Percentiles rank a stretch among this genome's conserved stretches.
phyloP scores from a whole-genome alignment of 1,139 yeast species.

The Entelexis paramagnoliae region DNA sequence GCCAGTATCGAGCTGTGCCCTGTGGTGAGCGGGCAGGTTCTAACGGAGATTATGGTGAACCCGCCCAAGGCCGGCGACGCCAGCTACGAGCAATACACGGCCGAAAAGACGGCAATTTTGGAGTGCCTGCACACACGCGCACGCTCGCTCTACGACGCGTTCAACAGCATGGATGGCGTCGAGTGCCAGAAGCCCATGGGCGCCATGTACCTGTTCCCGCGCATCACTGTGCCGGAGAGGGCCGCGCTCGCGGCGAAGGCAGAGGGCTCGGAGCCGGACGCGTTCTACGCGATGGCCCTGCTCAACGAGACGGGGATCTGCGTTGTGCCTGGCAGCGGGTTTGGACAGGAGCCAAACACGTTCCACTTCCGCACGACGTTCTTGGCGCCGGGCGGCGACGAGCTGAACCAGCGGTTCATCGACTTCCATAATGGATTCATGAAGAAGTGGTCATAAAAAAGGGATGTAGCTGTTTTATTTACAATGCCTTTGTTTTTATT shows the following conservation, averaged over 20 bases:
- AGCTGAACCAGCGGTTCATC: constrained; percentile 71
- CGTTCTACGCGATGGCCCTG: constrained; percentile 72
- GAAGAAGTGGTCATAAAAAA: constrained; percentile 34
- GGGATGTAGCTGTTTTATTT: too few relatives aligned
- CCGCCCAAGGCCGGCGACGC: constrained; percentile 75
- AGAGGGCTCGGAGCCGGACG: constrained; percentile 51
- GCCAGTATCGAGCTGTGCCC: constrained; percentile 89
- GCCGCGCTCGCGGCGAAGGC: constrained; percentile 54
- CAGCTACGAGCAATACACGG: constrained; percentile 55
- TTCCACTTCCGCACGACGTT: constrained; percentile 92
- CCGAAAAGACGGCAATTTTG: constrained; percentile 54
- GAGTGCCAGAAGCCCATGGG: constrained; percentile 84
- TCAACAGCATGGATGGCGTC: constrained; percentile 66
- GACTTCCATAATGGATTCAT: constrained; percentile 66
- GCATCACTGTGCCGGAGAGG: constrained; percentile 49
- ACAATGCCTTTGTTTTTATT: too few relatives aligned
- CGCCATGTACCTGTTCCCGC: constrained; percentile 95
- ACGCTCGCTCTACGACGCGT: constrained; percentile 52
- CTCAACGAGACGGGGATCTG: constrained; percentile 90
- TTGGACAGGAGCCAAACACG: constrained; percentile 83
- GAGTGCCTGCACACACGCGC: constrained; percentile 57
- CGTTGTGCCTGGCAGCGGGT: constrained; percentile 94
- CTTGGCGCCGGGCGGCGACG: constrained; percentile 86
- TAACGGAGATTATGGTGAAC: constrained; percentile 83
- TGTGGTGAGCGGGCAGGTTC: constrained; percentile 86